Base-by-base conservation (phyloP, 2,329 filamentous ascomycete species). In the Fusarium hostae region DNA sequence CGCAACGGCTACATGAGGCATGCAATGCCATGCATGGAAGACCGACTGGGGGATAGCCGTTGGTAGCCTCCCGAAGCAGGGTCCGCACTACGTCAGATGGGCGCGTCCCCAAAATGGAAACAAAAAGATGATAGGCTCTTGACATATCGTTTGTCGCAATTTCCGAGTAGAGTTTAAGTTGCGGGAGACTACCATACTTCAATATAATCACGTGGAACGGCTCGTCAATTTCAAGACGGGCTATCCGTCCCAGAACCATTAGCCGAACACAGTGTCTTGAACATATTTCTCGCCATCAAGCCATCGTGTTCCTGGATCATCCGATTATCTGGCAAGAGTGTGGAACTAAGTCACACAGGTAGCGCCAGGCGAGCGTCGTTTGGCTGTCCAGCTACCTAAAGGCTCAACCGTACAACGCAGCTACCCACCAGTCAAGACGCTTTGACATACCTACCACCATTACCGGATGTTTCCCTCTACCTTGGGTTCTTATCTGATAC, bases 311-410 rank as follows among this genome's bases (percentile, higher is more conserved):
- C 39, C 57, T 44, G 39, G 22, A 54, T 47, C 59, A 48, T 59
- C 62, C 50, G 37, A 65, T 59, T 28, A 63, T 58, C 54, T 64
- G 69, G 65, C 59, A 66, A 63, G 35, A 57, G 59, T 75, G 70
- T 65, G 58, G 60, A 57, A 64, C 52, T 22, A 4, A 28, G 74
- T 68, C 28, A 56, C 59, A 76, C 74, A 63, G 24, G 68, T 58
- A 61, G 63, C 61, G 48, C 70, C 40, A 75, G 60, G 54, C 59
- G 59, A 69, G 35, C 54, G 59, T 47, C 54, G 50, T 51, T 64
- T 58, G 63, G 62, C 45, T 55, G 39, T 58, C 56, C 65, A 50
- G 44, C 43, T 58, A 54, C 55, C 44, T 47, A 67, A 58, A 66
- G 45, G 54, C 45, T 50, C 51, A 54, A 59, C 59, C 20, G 54